These are phyloP conservation scores for Pinus albicaulis DNA, from an alignment of 75 land plant species.

Conservation along the genomic window DNA sequence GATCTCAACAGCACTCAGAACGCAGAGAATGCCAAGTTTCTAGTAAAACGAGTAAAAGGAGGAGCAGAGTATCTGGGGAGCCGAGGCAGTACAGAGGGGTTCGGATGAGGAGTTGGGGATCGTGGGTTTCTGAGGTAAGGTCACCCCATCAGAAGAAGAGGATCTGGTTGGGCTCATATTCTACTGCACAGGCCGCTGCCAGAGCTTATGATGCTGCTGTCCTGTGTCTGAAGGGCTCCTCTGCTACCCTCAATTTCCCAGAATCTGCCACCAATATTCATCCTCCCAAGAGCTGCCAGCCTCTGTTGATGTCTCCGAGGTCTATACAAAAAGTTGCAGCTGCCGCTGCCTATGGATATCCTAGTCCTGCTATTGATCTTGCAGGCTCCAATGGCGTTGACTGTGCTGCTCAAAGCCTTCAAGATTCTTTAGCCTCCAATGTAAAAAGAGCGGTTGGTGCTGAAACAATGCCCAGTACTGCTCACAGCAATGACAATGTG, in stretches of 20 bases:
- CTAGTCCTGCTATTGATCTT: neutral
- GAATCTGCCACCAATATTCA: neutral
- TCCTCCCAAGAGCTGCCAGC: neutral
- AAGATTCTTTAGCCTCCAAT: neutral
- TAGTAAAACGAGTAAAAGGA: neutral
- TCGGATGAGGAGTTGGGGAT: slow-evolving; percentile 84
- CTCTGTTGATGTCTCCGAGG: slow-evolving; percentile 19
- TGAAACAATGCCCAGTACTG: neutral
- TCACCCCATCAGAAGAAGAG: slow-evolving; percentile 72
- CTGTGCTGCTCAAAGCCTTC: neutral
- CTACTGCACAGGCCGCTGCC: slow-evolving; percentile 82
- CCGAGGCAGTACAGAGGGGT: slow-evolving; percentile 62
- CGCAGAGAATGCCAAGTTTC: too few species aligned
- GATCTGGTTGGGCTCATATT: slow-evolving; percentile 83
- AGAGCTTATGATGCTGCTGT: slow-evolving; percentile 83
- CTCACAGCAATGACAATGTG: neutral
- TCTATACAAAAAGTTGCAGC: slow-evolving; percentile 39
- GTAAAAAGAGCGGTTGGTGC: neutral
- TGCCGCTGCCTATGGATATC: slow-evolving; percentile 16
- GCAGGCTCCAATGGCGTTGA: neutral
- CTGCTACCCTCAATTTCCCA: slow-evolving; percentile 69
- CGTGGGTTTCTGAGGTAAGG: slow-evolving; percentile 83
- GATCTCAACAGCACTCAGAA: too few species aligned
- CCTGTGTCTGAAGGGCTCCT: slow-evolving; percentile 60
- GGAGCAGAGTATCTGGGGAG: slow-evolving; percentile 51